Base-by-base conservation (phyloP, 2,329 filamentous ascomycete species). In the Aspergillus quadricinctus region DNA sequence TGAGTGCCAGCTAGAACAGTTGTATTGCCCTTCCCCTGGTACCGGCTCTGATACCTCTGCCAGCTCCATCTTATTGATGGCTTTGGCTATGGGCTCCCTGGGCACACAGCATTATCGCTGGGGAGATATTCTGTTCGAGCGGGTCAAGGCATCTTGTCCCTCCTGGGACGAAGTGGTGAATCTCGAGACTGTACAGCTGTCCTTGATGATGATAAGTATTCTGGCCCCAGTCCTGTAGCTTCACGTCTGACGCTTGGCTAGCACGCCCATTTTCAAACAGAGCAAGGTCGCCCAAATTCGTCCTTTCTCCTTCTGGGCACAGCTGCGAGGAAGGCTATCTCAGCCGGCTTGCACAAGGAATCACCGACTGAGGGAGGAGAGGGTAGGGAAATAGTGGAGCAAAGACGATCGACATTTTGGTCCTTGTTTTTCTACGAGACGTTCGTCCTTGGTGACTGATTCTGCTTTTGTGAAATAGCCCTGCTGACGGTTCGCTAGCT, bases 81-180 rank as follows among this genome's bases (percentile, higher is more conserved):
- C 66, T 4, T 57, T 79, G 53, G 75, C 75, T 0, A 58, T 66
- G 8, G 75, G 74, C 0, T 70, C 75, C 3, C 64, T 75, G 0
- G 75, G 74, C 35, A 71, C 72, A 0, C 71, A 76, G 2, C 70
- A 77, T 52, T 70, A 72, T 52, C 63, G 69, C 1, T 75, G 75
- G 59, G 75, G 73, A 0, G 74, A 78, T 28, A 68, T 77, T 23
- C 55, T 79, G 27, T 77, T 75, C 23, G 72, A 78, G 28, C 75
- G 73, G n/a, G 75, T 75, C 3, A 78, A 76, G 59, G 68, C 71
- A 28, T 72, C 72, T 0, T 64, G 69, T 11, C 62, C 62, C 5
- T 65, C 69, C 5, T 66, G 75, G 49, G 77, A 79, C 48, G 77
- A 79, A 27, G 71, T 77, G 17, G 77, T 79, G 2, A 79, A 79